A percentile compares a stretch with the other conserved stretches of the same genome.
Evolutionary conservation across 208 protist genomes (phyloP).

Genomic region (Kentomonas sorsogonicus): DNA sequence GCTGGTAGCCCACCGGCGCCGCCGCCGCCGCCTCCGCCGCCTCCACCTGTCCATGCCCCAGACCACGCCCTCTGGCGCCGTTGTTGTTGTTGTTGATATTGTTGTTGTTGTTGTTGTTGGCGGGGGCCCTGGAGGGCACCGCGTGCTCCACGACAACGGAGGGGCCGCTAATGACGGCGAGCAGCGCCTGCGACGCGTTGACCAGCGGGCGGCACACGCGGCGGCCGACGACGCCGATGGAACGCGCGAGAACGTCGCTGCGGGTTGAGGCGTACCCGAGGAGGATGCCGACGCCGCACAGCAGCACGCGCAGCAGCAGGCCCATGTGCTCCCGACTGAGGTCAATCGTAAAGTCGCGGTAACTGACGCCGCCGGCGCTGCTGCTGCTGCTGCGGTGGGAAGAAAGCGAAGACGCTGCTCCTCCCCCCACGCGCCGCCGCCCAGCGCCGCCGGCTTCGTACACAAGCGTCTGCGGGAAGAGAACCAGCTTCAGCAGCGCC

Average conservation of each 20-base stretch:
- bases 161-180: conserved; percentile 28
- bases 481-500: conserved; percentile 39
- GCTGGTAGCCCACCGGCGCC: background rate
- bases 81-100: conserved; percentile 7
- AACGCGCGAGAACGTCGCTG: no score
- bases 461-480: conserved; percentile 22
- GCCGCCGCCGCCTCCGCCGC: background rate
- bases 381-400: conserved; percentile 16
- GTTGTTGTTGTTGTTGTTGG: conserved; percentile 1
- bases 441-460: background rate
- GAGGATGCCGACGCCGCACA: background rate
- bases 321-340: no score
- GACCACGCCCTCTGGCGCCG: no score
- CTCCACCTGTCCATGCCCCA: no score
- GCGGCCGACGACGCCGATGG: no score
- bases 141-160: conserved; percentile 29
- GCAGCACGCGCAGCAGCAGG: conserved; percentile 37
- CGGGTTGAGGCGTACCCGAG: no score
- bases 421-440: no score
- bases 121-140: conserved; percentile 14
- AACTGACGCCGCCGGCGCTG: conserved; percentile 34
- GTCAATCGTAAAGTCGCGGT: no score
- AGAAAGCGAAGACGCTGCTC: conserved; percentile 40
- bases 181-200: conserved; percentile 7
- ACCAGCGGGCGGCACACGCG: background rate